These are phyloP conservation scores for Homolaphlyctis polyrhiza DNA, from an alignment of 371 early-diverging fungal genomes.

Conservation along the genomic window DNA sequence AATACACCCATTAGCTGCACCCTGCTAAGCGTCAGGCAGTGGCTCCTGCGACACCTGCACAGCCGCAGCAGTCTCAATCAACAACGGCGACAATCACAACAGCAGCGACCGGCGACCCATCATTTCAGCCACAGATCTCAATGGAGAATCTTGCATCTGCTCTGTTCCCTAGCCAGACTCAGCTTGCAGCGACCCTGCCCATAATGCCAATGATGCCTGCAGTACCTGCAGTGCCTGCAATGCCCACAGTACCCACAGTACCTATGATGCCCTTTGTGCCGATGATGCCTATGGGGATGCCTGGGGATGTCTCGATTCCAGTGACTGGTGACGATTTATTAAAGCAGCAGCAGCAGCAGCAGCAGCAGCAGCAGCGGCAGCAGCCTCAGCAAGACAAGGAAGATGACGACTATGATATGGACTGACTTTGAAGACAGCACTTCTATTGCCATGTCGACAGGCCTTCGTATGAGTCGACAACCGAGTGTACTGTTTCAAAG, in stretches of 20 bases:
- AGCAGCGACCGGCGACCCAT: background rate
- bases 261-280: background rate
- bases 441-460: background rate
- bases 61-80: background rate
- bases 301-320: background rate
- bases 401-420: background rate
- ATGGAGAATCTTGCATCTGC: background rate
- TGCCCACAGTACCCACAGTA: background rate
- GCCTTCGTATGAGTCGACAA: slow-evolving; percentile 5
- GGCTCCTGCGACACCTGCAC: background rate
- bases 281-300: background rate
- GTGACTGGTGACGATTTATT: too few relatives aligned
- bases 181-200: background rate
- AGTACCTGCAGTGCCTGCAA: background rate
- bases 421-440: too few relatives aligned
- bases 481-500: slow-evolving; percentile 11
- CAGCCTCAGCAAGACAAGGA: background rate
- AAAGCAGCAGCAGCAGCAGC: background rate
- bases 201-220: background rate
- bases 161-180: background rate
- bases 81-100: background rate
- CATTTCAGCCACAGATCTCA: background rate
- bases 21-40: background rate
- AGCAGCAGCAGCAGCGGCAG: background rate
- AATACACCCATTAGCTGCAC: background rate